Evolutionary conservation across 192 early-diverging fungal genomes (phyloP), one percentile per base, ranked within the genome.

Genomic region (Coemansia sp.): DNA sequence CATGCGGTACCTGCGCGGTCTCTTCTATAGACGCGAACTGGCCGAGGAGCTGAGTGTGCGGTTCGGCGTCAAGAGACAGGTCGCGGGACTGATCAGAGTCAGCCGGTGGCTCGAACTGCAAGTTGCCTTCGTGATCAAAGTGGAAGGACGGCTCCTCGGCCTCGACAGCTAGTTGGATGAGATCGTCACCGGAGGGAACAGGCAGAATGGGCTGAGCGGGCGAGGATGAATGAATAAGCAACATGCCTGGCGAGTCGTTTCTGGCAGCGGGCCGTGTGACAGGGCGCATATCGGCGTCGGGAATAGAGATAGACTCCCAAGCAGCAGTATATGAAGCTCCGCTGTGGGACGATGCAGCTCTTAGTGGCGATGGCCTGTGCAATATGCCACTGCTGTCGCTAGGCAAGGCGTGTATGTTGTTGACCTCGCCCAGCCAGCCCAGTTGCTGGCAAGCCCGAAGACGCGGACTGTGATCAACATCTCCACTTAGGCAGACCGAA

Each of bases 71-170:
- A 41, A 62, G 38, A 24, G 61, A 62, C 61, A 62, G 10, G 22
- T 62, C 7, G 61, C 36, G 22, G 9, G 61, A 62, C 22, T 40
- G 36, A 38, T n/a, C 38, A 11, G 64, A 41, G n/a, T 36, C 61
- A 3, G 22, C 38, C 4, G 46, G 46, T 2, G 65, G 44, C 3
- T 33, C 11, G 62, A 83, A 78, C 31, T 70, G 70, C 39, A 83
- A 29, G 34, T 83, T 72, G 11, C 81, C 81, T 15, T 70, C 60
- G 13, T 58, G 20, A 40, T 77, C 72, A 70, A 83, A 83, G 27
- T 43, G 49, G 34, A 83, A 64, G 16, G 43, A 61, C 4, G 58
- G 46, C 2, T 49, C 57, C 4, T 75, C 58, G 9, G 11, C 64
- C 2, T 65, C 65, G 29, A 24, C 29, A 8, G 10, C 15, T 22